phyloP scores from a whole-genome alignment of 306 rosid genomes.

The Datisca glomerata region DNA sequence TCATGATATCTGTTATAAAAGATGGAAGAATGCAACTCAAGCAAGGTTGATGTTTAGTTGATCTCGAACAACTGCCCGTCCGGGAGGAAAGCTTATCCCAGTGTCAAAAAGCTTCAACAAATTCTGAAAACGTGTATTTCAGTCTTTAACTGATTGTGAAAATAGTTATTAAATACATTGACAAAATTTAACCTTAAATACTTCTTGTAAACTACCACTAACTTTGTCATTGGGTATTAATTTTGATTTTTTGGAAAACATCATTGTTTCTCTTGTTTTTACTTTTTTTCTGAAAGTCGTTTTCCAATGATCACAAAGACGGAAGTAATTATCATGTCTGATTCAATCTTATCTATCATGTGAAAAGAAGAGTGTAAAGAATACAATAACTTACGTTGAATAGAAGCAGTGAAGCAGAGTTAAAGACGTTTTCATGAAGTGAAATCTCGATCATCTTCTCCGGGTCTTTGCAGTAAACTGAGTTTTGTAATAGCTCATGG shows the following conservation, averaged over 20 bases:
- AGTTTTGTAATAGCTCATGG: constrained; percentile 17
- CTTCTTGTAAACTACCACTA: not conserved
- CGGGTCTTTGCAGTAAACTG: constrained; percentile 29
- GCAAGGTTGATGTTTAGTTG: not conserved
- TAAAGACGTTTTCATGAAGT: constrained; percentile 56
- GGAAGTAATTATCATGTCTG: no score
- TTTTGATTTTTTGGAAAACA: no score
- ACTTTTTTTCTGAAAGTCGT: no score
- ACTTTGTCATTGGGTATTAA: constrained; percentile 1
- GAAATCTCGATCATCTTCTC: constrained; percentile 66
- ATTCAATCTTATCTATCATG: no score
- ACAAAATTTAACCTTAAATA: no score
- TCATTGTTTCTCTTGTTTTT: no score
- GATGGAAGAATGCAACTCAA: not conserved
- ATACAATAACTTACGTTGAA: constrained; percentile 43
- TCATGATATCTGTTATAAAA: not conserved
- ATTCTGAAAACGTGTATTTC: no score
- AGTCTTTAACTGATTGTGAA: no score
- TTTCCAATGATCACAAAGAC: no score
- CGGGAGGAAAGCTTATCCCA: not conserved
- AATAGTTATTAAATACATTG: no score
- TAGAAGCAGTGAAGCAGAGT: constrained; percentile 47
- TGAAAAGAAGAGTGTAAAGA: constrained; percentile 2
- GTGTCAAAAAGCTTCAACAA: not conserved
- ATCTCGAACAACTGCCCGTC: no score